A percentile compares a stretch with the other conserved stretches of the same genome.
Conservation (phyloP, 2,329 filamentous ascomycete genomes). For the Fusarium hainanense region DNA sequence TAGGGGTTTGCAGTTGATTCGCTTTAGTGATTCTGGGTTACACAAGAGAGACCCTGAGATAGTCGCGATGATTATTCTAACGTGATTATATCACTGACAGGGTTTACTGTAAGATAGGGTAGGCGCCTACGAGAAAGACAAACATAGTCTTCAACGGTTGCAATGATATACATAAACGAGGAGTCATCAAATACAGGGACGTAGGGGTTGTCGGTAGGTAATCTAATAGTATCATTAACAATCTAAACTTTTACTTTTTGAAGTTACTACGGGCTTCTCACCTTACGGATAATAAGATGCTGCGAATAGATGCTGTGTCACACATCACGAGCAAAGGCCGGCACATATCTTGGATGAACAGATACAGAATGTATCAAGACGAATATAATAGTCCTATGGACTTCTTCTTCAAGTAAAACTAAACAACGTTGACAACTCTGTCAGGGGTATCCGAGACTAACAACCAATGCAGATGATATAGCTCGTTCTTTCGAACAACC, state of each 20-base stretch:
- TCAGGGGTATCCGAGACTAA: constrained; percentile 1
- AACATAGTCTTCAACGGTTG: background rate
- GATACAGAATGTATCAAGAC: background rate
- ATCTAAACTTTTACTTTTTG: background rate
- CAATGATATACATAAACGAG: background rate
- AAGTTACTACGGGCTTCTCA: background rate
- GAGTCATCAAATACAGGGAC: background rate
- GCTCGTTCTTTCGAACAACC: background rate
- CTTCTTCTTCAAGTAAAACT: background rate
- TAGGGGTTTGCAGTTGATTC: background rate
- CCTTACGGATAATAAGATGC: background rate
- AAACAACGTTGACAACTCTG: background rate
- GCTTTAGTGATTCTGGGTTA: background rate
- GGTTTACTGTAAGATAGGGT: background rate
- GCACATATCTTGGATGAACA: background rate
- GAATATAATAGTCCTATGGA: background rate
- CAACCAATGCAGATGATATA: background rate
- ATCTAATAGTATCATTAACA: too few relatives aligned
- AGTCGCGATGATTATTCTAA: background rate
- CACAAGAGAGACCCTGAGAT: background rate
- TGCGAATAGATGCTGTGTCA: background rate
- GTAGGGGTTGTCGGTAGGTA: background rate
- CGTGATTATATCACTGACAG: background rate
- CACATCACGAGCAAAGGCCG: background rate
- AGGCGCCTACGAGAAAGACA: background rate